These are phyloP conservation scores for Haplosporangium sp. DNA, from an alignment of 371 early-diverging fungal species.

Conservation along the genomic window DNA sequence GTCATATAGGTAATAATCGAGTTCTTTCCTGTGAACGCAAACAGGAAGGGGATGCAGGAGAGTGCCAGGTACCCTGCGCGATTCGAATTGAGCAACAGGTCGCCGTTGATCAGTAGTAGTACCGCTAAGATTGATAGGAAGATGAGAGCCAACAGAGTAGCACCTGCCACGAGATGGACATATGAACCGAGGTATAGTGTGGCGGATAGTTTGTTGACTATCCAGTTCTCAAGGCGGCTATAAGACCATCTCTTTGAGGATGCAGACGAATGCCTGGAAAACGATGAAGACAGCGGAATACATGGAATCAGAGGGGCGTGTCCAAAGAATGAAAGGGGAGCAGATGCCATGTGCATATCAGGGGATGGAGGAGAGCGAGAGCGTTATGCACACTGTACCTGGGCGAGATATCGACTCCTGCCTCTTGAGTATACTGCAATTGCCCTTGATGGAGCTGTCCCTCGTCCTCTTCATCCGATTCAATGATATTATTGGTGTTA, in stretches of 20 bases:
- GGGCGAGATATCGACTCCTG: constrained; percentile 31
- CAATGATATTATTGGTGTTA: not conserved
- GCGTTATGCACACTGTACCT: constrained; percentile 11
- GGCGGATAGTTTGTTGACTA: constrained; percentile 62
- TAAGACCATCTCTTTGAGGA: constrained; percentile 27
- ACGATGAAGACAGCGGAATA: not conserved
- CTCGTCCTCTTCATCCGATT: constrained; percentile 5
- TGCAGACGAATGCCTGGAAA: not conserved
- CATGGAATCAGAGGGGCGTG: too few species aligned
- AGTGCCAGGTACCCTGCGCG: constrained; percentile 68
- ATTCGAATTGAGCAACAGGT: constrained; percentile 65
- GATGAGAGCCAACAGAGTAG: constrained; percentile 53
- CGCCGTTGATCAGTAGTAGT: constrained; percentile 55
- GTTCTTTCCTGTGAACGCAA: constrained; percentile 70
- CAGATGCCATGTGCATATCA: not conserved
- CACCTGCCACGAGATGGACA: constrained; percentile 61
- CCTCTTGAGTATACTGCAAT: constrained; percentile 1
- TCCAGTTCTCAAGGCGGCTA: constrained; percentile 51
- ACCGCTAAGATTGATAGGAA: constrained; percentile 56
- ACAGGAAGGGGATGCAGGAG: constrained; percentile 64
- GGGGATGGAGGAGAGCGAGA: not conserved
- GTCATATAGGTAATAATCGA: constrained; percentile 62
- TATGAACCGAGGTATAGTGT: constrained; percentile 49
- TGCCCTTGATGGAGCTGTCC: not conserved
- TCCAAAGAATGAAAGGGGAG: not conserved